phyloP scores from a whole-genome alignment of 2,329 filamentous ascomycete species.

The Chlorencoelia australis region DNA sequence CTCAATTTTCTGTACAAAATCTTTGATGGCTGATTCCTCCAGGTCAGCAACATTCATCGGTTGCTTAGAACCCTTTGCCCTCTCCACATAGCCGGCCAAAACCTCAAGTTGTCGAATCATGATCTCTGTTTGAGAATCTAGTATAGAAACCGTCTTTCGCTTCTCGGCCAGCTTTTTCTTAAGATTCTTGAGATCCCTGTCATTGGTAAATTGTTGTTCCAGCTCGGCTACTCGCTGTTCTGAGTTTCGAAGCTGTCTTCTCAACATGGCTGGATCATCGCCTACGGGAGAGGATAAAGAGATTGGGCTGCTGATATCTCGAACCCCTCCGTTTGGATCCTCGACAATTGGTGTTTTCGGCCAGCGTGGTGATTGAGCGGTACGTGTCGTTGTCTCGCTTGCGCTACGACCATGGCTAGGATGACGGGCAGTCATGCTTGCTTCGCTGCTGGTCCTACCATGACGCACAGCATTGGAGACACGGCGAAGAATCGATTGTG shows the following conservation, averaged over 20 bases:
- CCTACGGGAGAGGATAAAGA: conserved; percentile 46
- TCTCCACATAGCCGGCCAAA: conserved; percentile 77
- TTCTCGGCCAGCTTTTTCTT: conserved; percentile 88
- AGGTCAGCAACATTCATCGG: conserved; percentile 72
- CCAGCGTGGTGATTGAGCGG: conserved; percentile 57
- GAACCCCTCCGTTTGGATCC: conserved; percentile 37
- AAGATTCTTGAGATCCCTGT: conserved; percentile 44
- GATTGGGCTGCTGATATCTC: conserved; percentile 64
- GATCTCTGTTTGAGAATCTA: conserved; percentile 92
- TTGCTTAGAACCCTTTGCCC: conserved; percentile 71
- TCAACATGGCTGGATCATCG: conserved; percentile 58
- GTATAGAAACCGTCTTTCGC: conserved; percentile 85
- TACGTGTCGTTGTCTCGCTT: conserved; percentile 57
- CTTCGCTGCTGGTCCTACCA: conserved; percentile 74
- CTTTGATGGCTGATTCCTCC: conserved; percentile 84
- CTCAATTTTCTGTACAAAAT: conserved; percentile 69
- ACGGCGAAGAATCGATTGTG: conserved; percentile 71
- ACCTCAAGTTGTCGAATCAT: conserved; percentile 88
- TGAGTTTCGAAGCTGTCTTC: conserved; percentile 68
- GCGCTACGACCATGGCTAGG: conserved; percentile 49
- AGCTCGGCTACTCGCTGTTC: conserved; percentile 82
- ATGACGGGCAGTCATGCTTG: conserved; percentile 34
- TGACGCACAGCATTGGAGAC: conserved; percentile 93
- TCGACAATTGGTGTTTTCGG: conserved; percentile 54
- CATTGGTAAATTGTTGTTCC: conserved; percentile 61